phyloP scores from a whole-genome alignment of 139 green algal genomes.

The Chlamydomonas schloesseri region DNA sequence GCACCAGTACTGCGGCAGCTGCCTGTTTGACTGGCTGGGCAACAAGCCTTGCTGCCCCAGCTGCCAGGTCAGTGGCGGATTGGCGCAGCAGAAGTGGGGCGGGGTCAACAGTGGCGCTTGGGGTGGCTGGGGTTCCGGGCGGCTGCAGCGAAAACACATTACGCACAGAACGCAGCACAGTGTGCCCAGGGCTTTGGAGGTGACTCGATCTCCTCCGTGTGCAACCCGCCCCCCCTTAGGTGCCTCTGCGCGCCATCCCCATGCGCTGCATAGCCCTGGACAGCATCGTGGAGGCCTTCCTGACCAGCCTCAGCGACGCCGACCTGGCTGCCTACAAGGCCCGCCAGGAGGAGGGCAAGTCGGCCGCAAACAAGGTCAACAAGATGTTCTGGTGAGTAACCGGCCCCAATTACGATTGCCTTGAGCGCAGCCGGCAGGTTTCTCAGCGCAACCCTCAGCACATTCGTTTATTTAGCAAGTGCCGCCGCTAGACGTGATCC shows the following conservation, averaged over 20 bases:
- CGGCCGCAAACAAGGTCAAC: conserved; percentile 58
- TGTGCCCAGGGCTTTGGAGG: too few species aligned
- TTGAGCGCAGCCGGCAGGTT: too few species aligned
- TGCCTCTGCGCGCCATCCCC: conserved; percentile 56
- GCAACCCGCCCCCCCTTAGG: too few species aligned
- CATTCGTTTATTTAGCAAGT: too few species aligned
- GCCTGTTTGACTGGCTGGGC: conserved; percentile 51
- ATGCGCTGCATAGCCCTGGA: conserved; percentile 60
- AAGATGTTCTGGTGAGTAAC: conserved; percentile 52
- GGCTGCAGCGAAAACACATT: too few species aligned
- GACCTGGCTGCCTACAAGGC: conserved; percentile 32
- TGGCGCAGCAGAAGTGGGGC: neutral
- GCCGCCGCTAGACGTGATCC: too few species aligned
- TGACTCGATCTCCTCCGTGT: too few species aligned
- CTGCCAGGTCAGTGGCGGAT: conserved; percentile 44
- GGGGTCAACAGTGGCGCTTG: too few species aligned
- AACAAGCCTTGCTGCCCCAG: conserved; percentile 50
- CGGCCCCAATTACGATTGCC: too few species aligned
- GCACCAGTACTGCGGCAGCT: conserved; percentile 61
- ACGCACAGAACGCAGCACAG: too few species aligned
- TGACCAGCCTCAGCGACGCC: conserved; percentile 19
- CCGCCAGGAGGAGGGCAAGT: conserved; percentile 51
- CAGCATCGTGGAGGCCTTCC: conserved; percentile 35
- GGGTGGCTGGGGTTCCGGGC: too few species aligned
- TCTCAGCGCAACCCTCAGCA: too few species aligned